Evolutionary conservation across 768 basidiomycete species (phyloP), one percentile per base, ranked within the genome.

Genomic region (Collybiopsis confluens): DNA sequence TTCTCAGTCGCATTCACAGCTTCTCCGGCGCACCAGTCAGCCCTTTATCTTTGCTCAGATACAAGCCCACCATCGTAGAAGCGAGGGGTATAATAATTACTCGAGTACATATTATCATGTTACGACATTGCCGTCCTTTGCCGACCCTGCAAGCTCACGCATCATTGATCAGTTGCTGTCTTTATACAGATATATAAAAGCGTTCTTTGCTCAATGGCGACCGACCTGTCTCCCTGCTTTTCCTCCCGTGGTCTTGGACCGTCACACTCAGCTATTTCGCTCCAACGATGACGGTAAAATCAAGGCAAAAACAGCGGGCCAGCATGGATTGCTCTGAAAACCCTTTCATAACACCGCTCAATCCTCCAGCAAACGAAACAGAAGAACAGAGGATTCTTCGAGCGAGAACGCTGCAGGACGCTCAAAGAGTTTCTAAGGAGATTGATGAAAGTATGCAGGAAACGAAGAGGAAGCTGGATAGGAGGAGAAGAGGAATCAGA

Each of bases 401-500:
- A 27, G 54, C 70, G 23, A 61, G 68, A 45, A 60, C 62, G 35
- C 61, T 64, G 49, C 61, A 62, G 37, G 70, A 73, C 52, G 73
- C 73, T 6, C 57, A 59, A 37, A 58, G 64, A 21, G 61, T 73
- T 21, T 72, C 70, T 10, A 57, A 61, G 28, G 57, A 65, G 44
- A 74, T 74, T 45, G 73, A 74, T 61, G 69, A 66, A 36, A 61
- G 62, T 46, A 59, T 74, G 36, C 64, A 60, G 36, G 66, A 66
- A 47, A 52, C 58, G 20, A 70, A 66, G 60, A 69, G 66, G 59
- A 61, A 59, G 20, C 58, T 68, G 47, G 72, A 73, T 27, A 58
- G 64, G 47, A 65, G 70, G 54, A 72, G 67, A 61, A 68, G 68
- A 44, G 70, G 69, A 21, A 67, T 72, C 42, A 72, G 73, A 59